Percentiles rank a stretch among this genome's conserved stretches.
Conservation (phyloP, 2,329 filamentous ascomycete genomes). For the Monosporascus sp. region DNA sequence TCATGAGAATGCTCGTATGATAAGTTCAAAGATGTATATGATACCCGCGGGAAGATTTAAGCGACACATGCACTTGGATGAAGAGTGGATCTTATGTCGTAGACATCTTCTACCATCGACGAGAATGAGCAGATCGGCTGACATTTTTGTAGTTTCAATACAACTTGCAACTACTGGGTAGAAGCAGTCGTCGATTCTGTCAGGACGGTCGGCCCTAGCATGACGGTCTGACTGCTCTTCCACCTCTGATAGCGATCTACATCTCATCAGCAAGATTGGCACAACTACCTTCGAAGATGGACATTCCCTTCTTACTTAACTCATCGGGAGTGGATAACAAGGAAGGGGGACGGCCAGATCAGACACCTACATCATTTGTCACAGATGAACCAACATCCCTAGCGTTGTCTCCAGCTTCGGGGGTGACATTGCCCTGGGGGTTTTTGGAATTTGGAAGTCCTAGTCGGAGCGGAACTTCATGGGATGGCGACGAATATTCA, state of each 20-base stretch:
- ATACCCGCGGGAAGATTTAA: too few species aligned
- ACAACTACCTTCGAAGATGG: not conserved
- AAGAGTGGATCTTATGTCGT: too few species aligned
- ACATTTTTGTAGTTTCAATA: too few species aligned
- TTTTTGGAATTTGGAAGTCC: not conserved
- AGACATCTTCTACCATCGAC: too few species aligned
- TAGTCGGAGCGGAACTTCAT: not conserved
- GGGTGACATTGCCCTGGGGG: not conserved
- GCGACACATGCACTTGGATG: too few species aligned
- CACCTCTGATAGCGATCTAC: not conserved
- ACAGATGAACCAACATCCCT: not conserved
- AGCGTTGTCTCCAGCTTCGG: not conserved
- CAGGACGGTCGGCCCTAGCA: too few species aligned
- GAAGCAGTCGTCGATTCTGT: too few species aligned
- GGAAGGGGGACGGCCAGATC: not conserved
- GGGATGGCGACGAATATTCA: not conserved
- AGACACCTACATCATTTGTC: not conserved
- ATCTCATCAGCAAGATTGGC: not conserved
- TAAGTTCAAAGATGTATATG: too few species aligned
- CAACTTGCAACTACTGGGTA: too few species aligned
- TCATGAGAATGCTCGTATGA: too few species aligned
- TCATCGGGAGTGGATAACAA: not conserved
- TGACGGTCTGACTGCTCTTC: too few species aligned
- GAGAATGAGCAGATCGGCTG: too few species aligned
- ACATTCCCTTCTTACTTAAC: not conserved